Percentiles rank a stretch among this genome's conserved stretches.
Conservation (phyloP, 2,329 filamentous ascomycete species). For the Nakataea oryzae region DNA sequence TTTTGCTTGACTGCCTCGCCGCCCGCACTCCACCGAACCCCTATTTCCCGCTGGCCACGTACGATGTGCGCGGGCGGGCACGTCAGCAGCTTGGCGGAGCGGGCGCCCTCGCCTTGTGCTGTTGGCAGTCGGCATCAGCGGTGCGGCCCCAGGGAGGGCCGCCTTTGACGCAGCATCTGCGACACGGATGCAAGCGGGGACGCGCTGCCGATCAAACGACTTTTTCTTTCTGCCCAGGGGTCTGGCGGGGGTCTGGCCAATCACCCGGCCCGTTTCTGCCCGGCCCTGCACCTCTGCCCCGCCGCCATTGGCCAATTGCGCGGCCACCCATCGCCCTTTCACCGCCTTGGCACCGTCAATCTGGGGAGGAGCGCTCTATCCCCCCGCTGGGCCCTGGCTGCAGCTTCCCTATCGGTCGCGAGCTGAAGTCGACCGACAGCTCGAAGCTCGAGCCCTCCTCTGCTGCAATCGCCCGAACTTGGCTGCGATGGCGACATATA, state of each 20-base stretch:
- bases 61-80: background rate
- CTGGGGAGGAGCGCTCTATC: no score
- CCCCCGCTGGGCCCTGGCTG: no score
- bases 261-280: background rate
- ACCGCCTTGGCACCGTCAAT: background rate
- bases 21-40: no score
- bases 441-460: no score
- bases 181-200: conserved; percentile 1
- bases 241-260: background rate
- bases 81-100: no score
- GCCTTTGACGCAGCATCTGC: background rate
- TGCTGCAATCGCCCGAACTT: no score
- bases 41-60: background rate
- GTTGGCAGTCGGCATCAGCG: background rate
- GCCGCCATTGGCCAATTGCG: background rate
- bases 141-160: background rate
- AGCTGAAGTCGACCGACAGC: no score
- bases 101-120: no score
- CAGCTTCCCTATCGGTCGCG: no score
- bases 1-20: no score
- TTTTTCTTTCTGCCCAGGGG: background rate
- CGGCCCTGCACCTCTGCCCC: no score
- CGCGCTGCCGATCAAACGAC: background rate
- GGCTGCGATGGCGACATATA: no score
- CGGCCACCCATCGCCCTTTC: background rate